phyloP scores from a whole-genome alignment of 495 filamentous ascomycete species.

The Tuber melanosporum region DNA sequence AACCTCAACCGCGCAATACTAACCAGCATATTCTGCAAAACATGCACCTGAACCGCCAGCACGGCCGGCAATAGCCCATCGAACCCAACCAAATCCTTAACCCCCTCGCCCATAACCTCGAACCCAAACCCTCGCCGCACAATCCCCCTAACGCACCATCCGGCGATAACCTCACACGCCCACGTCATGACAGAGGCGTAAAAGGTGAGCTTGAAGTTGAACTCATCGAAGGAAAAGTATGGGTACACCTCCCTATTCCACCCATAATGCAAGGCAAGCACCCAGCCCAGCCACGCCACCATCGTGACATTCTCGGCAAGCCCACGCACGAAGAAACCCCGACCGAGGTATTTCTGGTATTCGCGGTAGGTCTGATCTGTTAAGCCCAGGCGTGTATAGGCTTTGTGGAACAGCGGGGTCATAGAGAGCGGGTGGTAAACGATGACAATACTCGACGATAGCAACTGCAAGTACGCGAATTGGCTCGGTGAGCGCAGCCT shows the following conservation, averaged over 20 bases:
- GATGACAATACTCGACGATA: slow-evolving; percentile 56
- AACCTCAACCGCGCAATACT: slow-evolving; percentile 58
- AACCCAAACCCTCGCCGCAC: slow-evolving; percentile 52
- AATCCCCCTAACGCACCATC: slow-evolving; percentile 52
- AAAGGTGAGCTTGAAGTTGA: slow-evolving; percentile 53
- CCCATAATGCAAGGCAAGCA: slow-evolving; percentile 57
- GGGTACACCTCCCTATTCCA: slow-evolving; percentile 48
- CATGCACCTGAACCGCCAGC: slow-evolving; percentile 57
- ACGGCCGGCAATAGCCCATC: slow-evolving; percentile 58
- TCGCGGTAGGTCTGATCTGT: slow-evolving; percentile 52
- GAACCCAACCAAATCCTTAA: slow-evolving; percentile 54
- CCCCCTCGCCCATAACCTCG: slow-evolving; percentile 55
- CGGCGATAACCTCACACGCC: slow-evolving; percentile 55
- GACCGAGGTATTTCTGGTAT: slow-evolving; percentile 55
- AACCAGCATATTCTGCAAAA: slow-evolving; percentile 62
- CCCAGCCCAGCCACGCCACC: slow-evolving; percentile 56
- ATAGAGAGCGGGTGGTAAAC: slow-evolving; percentile 52
- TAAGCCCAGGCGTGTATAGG: slow-evolving; percentile 47
- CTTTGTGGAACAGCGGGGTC: slow-evolving; percentile 52
- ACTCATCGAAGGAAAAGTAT: slow-evolving; percentile 44
- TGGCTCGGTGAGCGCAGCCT: slow-evolving; percentile 55
- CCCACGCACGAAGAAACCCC: slow-evolving; percentile 58
- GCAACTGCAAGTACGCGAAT: slow-evolving; percentile 55
- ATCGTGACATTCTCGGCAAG: slow-evolving; percentile 60
- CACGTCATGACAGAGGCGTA: slow-evolving; percentile 56